A percentile compares a stretch with the other conserved stretches of the same genome.
Conservation (phyloP, 2,329 filamentous ascomycete genomes). For the Xylariaceae sp. region DNA sequence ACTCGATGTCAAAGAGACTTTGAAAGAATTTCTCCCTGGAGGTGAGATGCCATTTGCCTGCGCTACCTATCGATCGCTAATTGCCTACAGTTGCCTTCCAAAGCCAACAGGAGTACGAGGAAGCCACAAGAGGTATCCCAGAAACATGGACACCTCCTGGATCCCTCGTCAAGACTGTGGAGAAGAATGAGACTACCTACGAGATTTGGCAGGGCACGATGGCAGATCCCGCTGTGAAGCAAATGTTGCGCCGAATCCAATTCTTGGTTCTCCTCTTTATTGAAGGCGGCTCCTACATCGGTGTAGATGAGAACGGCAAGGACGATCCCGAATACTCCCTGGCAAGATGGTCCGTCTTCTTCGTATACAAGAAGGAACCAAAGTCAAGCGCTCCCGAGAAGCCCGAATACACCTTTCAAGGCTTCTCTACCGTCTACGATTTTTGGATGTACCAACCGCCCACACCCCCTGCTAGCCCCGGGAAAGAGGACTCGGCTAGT, state of each 20-base stretch:
- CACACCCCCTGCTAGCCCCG: conserved; percentile 38
- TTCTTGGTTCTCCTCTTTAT: conserved; percentile 84
- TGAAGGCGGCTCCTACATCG: conserved; percentile 81
- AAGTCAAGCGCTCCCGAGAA: conserved; percentile 34
- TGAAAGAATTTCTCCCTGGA: conserved; percentile 64
- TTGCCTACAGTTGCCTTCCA: conserved; percentile 58
- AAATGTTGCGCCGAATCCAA: conserved; percentile 75
- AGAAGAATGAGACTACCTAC: conserved; percentile 57
- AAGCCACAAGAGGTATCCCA: conserved; percentile 43
- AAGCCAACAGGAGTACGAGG: conserved; percentile 57
- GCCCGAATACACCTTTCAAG: conserved; percentile 73
- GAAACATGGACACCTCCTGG: conserved; percentile 69
- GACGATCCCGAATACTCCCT: conserved; percentile 69
- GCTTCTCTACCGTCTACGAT: conserved; percentile 86
- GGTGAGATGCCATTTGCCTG: conserved; percentile 38
- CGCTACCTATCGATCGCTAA: conserved; percentile 9
- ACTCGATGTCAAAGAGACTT: conserved; percentile 60
- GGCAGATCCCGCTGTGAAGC: conserved; percentile 62
- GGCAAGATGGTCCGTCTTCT: conserved; percentile 87
- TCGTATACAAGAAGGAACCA: conserved; percentile 68
- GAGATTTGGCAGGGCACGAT: conserved; percentile 83
- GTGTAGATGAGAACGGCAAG: conserved; percentile 36
- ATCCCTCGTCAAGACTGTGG: conserved; percentile 60
- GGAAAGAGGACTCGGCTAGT: conserved; percentile 18
- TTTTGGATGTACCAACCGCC: conserved; percentile 64